Evolutionary conservation across 768 basidiomycete genomes (phyloP).

Genomic region (Tremella fuciformis): DNA sequence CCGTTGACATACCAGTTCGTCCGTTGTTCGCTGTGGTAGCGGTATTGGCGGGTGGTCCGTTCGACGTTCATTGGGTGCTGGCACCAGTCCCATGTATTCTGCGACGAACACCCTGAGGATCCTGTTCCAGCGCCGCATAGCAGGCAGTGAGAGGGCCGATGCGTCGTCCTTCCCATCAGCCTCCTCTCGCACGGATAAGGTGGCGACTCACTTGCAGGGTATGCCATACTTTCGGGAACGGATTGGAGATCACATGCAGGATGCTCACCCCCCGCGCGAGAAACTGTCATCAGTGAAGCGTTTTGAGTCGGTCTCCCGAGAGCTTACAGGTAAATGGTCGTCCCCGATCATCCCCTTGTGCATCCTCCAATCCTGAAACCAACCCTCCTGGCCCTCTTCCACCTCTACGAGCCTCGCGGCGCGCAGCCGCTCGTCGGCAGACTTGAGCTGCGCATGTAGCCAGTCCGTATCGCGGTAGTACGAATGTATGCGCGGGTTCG

Average conservation of each 20-base stretch:
- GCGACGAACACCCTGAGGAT: constrained; percentile 81
- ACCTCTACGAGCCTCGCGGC: constrained; percentile 61
- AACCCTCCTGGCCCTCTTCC: constrained; percentile 28
- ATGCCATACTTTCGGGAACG: constrained; percentile 91
- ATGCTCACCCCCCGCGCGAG: constrained; percentile 75
- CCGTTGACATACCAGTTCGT: constrained; percentile 13
- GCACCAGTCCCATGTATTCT: constrained; percentile 70
- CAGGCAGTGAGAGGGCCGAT: constrained; percentile 74
- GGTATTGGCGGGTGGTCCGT: neutral
- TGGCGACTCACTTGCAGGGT: constrained; percentile 60
- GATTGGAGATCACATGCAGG: constrained; percentile 82
- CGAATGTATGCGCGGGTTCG: constrained; percentile 69
- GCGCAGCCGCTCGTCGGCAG: constrained; percentile 69
- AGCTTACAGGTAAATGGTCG: constrained; percentile 73
- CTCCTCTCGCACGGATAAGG: neutral
- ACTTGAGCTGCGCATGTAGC: constrained; percentile 76
- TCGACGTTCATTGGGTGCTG: constrained; percentile 10
- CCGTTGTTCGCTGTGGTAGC: neutral
- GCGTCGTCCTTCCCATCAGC: constrained; percentile 71
- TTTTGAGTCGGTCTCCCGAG: neutral
- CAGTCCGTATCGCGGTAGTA: constrained; percentile 87
- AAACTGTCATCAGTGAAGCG: constrained; percentile 55
- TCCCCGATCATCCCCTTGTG: constrained; percentile 64
- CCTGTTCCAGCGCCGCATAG: constrained; percentile 84
- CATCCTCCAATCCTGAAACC: constrained; percentile 38